Base-by-base conservation (phyloP, 2,329 filamentous ascomycete genomes). In the Gliomastix tumulicola region DNA sequence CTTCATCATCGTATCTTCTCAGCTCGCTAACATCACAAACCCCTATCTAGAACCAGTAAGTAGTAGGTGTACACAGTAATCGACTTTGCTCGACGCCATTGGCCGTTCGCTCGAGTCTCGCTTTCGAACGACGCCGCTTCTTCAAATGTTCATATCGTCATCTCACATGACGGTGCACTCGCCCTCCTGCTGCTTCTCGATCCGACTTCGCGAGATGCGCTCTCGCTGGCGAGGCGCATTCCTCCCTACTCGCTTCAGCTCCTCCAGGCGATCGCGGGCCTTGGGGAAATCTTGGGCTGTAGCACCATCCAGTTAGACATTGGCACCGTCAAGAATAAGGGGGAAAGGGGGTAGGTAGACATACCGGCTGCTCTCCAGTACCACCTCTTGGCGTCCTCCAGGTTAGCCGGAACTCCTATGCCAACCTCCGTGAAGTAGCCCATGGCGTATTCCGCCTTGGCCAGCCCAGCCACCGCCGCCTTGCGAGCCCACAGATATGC, bases 321-420 rank as follows among this genome's bases (percentile, higher is more conserved):
- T n/a, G n/a, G n/a, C n/a, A n/a, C n/a, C n/a, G n/a, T n/a, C n/a
- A n/a, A 7, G n/a, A 30, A 16, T 30, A 13, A 30, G 27, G 13
- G 17, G 27, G 13, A n/a, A 25, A n/a, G n/a, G n/a, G n/a, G n/a
- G n/a, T n/a, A n/a, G n/a, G 16, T 18, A 40, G 41, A 80, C 88
- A 79, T 71, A 96, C 90, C 85, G 56, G 92, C 92, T 62, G 92
- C 89, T 58, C 90, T 76, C 76, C 89, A 96, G 64, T 98, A 98
- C 92, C 92, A 98, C 49, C 88, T 78, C 71, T 94, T 96, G 17
- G 90, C 92, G 63, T 97, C 92, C 51, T 98, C 92, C 49, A 96
- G 52, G 56, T 90, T 94, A 8, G 84, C 79, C 13, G 82, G 71
- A 45, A 87, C 81, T 21, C 92, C 92, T 49, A 98, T 97, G 11